Base-by-base conservation (phyloP, 108 stramenopile genomes). In the Craspedostauros australis region DNA sequence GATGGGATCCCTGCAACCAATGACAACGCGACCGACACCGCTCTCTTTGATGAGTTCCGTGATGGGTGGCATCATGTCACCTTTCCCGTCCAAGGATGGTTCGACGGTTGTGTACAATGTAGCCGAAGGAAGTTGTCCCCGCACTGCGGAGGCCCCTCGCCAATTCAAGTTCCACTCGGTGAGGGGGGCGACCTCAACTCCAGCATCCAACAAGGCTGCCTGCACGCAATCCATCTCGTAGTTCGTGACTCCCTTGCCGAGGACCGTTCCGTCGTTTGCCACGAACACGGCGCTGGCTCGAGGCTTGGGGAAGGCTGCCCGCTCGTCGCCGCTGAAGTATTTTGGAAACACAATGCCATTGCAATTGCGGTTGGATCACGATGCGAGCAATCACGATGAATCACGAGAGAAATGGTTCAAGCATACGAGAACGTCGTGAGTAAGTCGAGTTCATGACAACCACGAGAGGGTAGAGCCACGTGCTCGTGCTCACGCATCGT, bases 91-190 rank as follows among this genome's bases (percentile, higher is more conserved):
- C 22, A 65, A 46, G 20, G 57, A 64, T 7, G 88, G 88, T 40
- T 90, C 88, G 57, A 90, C 50, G 0, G 88, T 90, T 25, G 86
- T 67, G 50, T 90, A 90, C 38, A 90, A 38, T 2, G 88, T 90
- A 19, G 70, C 54, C n/a, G 65, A 38, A 1, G 68, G 30, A 37
- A 90, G 39, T 52, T 76, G 71, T 9, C 62, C 50, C 9, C 88
- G 73, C 33, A 86, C 61, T 20, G 69, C 54, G 19, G 52, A 46
- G 39, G 74, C 56, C 1, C 73, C 49, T 2, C 82, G 80, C 84
- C 84, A 90, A 7, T 70, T 50, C 21, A 90, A 75, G 43, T 77
- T 84, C 88, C 88, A 90, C 43, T 86, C 88, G 8, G 68, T 47
- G 8, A 86, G 51, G 3, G 84, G 88, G 5, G 72, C 80, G 20